Base-by-base conservation (phyloP, 306 rosid genomes). In the Cucurbita maxima region DNA sequence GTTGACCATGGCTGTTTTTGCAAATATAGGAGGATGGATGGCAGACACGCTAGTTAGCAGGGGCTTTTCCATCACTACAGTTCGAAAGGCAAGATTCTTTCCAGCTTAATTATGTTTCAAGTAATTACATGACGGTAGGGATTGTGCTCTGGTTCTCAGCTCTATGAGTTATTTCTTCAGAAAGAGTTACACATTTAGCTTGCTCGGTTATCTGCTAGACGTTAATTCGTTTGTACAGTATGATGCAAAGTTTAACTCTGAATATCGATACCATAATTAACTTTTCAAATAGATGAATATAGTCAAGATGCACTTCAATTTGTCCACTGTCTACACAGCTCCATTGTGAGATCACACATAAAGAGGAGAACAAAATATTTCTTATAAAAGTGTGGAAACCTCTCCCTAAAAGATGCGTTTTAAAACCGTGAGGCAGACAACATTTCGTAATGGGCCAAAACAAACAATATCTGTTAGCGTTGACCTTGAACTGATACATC, bases 1-100 rank as follows among this genome's bases (percentile, higher is more conserved):
- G 98, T 84, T 93, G 82, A 93, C 98, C 77, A 93, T 93, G 98
- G 97, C 98, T 76, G 43, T 87, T 58, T 90, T 90, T 84, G 98
- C 97, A 76, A 93, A 93, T 71, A 88, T 93, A 67, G 98, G 98
- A 80, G 98, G 98, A 61, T 93, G 98, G 96, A 93, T 93, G 78
- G 98, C 98, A 16, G 98, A 93, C 78, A 93, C 96, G 43, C 98
- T 93, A 71, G 92, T 93, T 82, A 86, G 90, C 89, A 87, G 74
- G 86, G 97, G 98, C 48, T 60, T 90, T 83, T 93, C 98, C 47
- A 81, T 93, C 69, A 93, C 98, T 45, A 45, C 87, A 4, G 98
- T 93, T 81, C 91, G 98, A 53, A 93, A 90, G 98, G 98, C 78
- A 84, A 81, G 91, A 55, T 10, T 47, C 55, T 43, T 67, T 55